Evolutionary conservation across 2,329 filamentous ascomycete species (phyloP).

Genomic region (Magnaporthiopsis incrustans): DNA sequence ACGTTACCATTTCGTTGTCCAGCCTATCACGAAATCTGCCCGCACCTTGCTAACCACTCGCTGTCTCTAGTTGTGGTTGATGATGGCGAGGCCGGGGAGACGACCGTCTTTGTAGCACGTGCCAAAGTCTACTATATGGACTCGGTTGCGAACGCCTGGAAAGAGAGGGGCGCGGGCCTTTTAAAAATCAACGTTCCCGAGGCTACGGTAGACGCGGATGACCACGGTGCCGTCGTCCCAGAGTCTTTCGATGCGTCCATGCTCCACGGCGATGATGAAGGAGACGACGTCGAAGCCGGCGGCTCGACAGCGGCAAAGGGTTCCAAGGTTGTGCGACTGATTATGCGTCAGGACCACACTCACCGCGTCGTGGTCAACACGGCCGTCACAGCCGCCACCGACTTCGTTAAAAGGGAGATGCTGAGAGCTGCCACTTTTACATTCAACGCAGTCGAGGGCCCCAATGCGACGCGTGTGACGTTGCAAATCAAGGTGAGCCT

Average conservation of each 20-base stretch:
- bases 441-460: slow-evolving; percentile 55
- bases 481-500: slow-evolving; percentile 51
- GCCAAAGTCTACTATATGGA: slow-evolving; percentile 81
- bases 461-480: slow-evolving; percentile 44
- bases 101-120: slow-evolving; percentile 64
- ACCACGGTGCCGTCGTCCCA: slow-evolving; percentile 42
- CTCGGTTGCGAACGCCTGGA: slow-evolving; percentile 65
- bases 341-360: slow-evolving; percentile 88
- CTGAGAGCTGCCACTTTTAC: slow-evolving; percentile 63
- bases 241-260: slow-evolving; percentile 11
- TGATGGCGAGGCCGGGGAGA: slow-evolving; percentile 80
- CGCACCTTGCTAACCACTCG: slow-evolving; percentile 18
- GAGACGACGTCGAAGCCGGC: background rate
- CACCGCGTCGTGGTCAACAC: slow-evolving; percentile 83
- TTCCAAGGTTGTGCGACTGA: slow-evolving; percentile 57
- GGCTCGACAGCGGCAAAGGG: background rate
- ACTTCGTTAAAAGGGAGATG: slow-evolving; percentile 68
- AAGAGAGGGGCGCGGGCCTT: slow-evolving; percentile 77
- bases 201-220: slow-evolving; percentile 46
- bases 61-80: slow-evolving; percentile 58
- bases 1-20: background rate
- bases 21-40: background rate
- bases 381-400: slow-evolving; percentile 68
- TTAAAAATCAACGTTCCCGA: slow-evolving; percentile 75
- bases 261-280: slow-evolving; percentile 1